Base-by-base conservation (phyloP, 2,329 filamentous ascomycete species). In the Chrysoporthe austroafricana region DNA sequence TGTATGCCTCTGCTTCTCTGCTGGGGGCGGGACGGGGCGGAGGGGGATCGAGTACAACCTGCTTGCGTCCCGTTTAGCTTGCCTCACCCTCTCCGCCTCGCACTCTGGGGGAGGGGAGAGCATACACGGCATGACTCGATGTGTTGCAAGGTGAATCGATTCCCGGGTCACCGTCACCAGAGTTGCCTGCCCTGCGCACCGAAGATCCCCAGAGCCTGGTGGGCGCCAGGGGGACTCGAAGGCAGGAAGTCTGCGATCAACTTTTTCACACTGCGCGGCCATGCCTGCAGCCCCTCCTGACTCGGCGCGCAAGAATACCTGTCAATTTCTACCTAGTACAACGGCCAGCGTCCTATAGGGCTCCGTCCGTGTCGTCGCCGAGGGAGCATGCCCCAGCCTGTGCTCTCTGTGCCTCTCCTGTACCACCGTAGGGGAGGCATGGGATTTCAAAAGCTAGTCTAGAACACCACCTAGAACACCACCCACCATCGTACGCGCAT, bases 221-320 rank as follows among this genome's bases (percentile, higher is more conserved):
- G 9, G 9, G 36, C 36, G 36, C 36, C 1, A 39, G 6, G 36
- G 36, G 36, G 36, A 39, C 4, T 9, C 36, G 36, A 39, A 39
- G 36, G 36, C 36, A 39, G 11, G 11, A 32, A 32, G 7, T 32
- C 21, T 54, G 50, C 11, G 50, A 16, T 34, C 11, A 14, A 14
- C 21, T 26, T 13, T 18, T 32, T 21, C 50, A 54, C 11, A 21
- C 50, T 32, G 50, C 50, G 32, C 50, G 32, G 32, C 50, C 50
- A 21, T 54, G 50, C 50, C 50, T 32, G 32, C 21, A 54, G 50
- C 13, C 50, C 50, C 50, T 54, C 50, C 50, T 54, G 50, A 54
- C 50, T 54, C 50, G 50, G 13, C 50, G 50, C 48, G 21, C 21
- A 54, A 26, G 50, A 21, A 34, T 54, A 26, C 48, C 21, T 26